Evolutionary conservation across 2,329 filamentous ascomycete genomes (phyloP).

Genomic region (Ophiostoma pallidulum): DNA sequence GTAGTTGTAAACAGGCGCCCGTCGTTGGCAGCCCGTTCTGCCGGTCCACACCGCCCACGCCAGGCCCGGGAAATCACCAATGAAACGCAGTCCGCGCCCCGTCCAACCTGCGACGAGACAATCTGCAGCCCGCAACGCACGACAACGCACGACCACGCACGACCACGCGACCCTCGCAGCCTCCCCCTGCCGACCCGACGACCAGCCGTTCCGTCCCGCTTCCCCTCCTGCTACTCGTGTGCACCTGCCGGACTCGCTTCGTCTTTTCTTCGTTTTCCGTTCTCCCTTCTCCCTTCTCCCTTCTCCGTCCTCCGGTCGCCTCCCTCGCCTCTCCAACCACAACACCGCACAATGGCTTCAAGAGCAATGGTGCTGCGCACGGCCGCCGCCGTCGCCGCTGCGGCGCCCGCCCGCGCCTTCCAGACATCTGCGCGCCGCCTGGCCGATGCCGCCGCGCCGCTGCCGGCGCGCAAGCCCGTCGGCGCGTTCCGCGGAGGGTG

Average conservation of each 20-base stretch:
- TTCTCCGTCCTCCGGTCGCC: background rate
- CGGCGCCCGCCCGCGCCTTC: conserved; percentile 33
- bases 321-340: background rate
- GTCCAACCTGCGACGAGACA: background rate
- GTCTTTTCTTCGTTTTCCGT: background rate
- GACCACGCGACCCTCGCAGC: conserved; percentile 3
- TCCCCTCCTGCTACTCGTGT: too few species aligned
- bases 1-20: background rate
- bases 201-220: too few species aligned
- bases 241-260: too few species aligned
- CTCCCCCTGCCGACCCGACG: background rate
- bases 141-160: background rate
- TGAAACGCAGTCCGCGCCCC: too few species aligned
- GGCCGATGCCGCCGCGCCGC: conserved; percentile 35
- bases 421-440: conserved; percentile 38
- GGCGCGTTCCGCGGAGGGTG: conserved; percentile 54
- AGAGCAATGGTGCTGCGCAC: conserved; percentile 31
- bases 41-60: background rate
- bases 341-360: conserved; percentile 32
- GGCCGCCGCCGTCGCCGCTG: conserved; percentile 20
- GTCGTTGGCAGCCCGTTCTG: background rate
- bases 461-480: conserved; percentile 49
- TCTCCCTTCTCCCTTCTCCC: background rate
- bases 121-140: background rate
- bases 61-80: too few species aligned